These are phyloP conservation scores for Edaphochlamys debaryana DNA, from an alignment of 139 green algal genomes.

Conservation along the genomic window DNA sequence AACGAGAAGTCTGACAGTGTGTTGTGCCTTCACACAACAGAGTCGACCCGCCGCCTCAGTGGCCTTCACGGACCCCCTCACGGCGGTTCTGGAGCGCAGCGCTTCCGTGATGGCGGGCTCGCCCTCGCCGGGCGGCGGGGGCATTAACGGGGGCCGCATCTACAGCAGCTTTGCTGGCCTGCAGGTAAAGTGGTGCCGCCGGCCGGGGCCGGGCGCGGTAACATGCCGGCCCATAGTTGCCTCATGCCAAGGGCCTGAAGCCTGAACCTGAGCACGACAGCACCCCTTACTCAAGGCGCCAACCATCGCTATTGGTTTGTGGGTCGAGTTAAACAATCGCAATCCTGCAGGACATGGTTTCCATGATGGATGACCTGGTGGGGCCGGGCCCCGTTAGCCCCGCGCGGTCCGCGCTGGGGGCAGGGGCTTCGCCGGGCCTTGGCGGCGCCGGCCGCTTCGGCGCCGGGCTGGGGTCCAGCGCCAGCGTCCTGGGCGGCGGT, in stretches of 20 bases:
- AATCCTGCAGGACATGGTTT: slow-evolving; percentile 28
- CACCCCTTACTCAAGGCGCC: too few relatives aligned
- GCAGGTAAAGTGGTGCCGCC: too few relatives aligned
- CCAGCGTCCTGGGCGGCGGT: too few relatives aligned
- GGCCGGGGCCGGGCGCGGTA: too few relatives aligned
- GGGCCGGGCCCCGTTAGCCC: background rate
- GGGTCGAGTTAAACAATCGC: too few relatives aligned
- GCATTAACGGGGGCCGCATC: background rate
- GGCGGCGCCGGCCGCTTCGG: background rate
- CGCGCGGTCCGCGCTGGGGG: background rate
- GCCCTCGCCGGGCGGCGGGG: background rate
- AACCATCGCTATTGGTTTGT: too few relatives aligned
- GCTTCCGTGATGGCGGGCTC: slow-evolving; percentile 8
- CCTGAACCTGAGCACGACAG: too few relatives aligned
- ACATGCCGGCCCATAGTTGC: too few relatives aligned
- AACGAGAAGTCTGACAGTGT: too few relatives aligned
- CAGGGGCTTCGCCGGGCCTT: too few relatives aligned
- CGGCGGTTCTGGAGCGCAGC: slow-evolving; percentile 3
- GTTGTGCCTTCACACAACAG: too few relatives aligned
- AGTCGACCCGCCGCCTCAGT: background rate
- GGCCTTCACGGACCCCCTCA: background rate
- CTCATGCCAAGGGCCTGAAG: too few relatives aligned
- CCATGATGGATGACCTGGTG: slow-evolving; percentile 5
- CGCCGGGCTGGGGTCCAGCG: background rate
- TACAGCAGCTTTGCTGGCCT: slow-evolving; percentile 41